Percentiles rank a stretch among this genome's conserved stretches.
Evolutionary conservation across 1,284 basidiomycete genomes (phyloP).

Genomic region (Heterobasidion irregulare): DNA sequence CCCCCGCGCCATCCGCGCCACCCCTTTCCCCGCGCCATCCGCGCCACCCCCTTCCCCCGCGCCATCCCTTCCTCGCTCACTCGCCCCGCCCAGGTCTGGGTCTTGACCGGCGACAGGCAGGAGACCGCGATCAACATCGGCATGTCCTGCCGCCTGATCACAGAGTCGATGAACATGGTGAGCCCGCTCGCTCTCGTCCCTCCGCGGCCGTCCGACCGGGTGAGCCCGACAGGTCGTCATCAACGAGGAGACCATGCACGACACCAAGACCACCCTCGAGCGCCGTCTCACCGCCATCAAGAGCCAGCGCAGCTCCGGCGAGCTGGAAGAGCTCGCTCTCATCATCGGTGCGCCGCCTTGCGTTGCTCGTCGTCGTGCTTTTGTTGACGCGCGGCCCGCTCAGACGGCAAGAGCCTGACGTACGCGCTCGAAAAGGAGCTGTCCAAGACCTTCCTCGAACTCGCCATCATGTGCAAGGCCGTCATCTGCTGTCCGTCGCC

Average conservation of each 20-base stretch:
- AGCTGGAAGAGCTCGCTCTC: constrained; percentile 90
- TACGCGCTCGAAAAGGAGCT: constrained; percentile 93
- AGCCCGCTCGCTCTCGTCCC: constrained; percentile 16
- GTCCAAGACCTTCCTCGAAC: constrained; percentile 83
- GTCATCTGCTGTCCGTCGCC: constrained; percentile 86
- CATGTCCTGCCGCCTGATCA: constrained; percentile 92
- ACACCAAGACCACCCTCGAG: constrained; percentile 80
- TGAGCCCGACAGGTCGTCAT: constrained; percentile 68
- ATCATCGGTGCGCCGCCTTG: constrained; percentile 67
- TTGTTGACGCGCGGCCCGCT: not conserved
- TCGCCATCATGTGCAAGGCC: constrained; percentile 98
- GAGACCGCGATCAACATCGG: constrained; percentile 99
- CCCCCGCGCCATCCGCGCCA: too few relatives aligned
- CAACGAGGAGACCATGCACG: constrained; percentile 83
- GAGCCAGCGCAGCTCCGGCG: constrained; percentile 84
- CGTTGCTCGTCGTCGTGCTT: not conserved
- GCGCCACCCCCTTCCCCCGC: too few relatives aligned
- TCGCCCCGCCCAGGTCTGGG: constrained; percentile 68
- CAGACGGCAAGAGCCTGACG: constrained; percentile 91
- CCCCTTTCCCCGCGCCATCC: too few relatives aligned
- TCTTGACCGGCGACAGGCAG: constrained; percentile 95
- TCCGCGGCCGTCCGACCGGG: not conserved
- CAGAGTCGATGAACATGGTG: constrained; percentile 97
- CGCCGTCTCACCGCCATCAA: constrained; percentile 90
- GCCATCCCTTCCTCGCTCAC: not conserved